Conservation (phyloP, 345 rosid species). For the Garcia nutans region DNA sequence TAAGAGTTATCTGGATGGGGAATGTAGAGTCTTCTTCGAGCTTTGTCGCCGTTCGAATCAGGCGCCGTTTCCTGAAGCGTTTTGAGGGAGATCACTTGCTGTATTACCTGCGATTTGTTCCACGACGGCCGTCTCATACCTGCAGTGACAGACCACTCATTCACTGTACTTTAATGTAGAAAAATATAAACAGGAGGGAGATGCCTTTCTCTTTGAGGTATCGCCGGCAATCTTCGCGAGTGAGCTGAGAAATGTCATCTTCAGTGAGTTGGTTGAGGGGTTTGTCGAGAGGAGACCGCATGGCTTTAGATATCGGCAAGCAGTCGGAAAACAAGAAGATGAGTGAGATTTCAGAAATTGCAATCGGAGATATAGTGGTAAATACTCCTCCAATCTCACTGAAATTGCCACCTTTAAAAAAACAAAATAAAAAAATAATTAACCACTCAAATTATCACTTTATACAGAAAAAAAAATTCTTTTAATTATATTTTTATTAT, state of each 20-base stretch:
- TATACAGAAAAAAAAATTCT: too few species aligned
- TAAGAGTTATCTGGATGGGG: constrained; percentile 20
- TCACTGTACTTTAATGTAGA: neutral
- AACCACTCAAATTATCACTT: too few species aligned
- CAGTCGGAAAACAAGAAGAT: neutral
- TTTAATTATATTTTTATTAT: too few species aligned
- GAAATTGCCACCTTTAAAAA: too few species aligned
- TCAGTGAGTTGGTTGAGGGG: constrained; percentile 73
- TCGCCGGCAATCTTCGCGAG: constrained; percentile 93
- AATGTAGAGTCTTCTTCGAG: constrained; percentile 28
- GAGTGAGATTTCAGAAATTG: neutral
- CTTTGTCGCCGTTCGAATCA: constrained; percentile 30
- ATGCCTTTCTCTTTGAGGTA: constrained; percentile 87
- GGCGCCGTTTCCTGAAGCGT: constrained; percentile 38
- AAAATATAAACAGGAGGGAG: neutral
- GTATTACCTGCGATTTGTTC: constrained; percentile 60
- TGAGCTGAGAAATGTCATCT: constrained; percentile 96
- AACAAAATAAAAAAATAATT: too few species aligned
- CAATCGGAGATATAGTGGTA: constrained; percentile 21
- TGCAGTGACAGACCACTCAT: constrained; percentile 7
- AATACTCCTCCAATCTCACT: too few species aligned
- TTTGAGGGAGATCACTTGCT: constrained; percentile 52
- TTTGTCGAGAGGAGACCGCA: constrained; percentile 65
- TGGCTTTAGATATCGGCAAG: constrained; percentile 7
- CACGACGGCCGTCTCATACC: constrained; percentile 58